Base-by-base conservation (phyloP, 176 grass and related monocot genomes). In the Oryza longistaminata region DNA sequence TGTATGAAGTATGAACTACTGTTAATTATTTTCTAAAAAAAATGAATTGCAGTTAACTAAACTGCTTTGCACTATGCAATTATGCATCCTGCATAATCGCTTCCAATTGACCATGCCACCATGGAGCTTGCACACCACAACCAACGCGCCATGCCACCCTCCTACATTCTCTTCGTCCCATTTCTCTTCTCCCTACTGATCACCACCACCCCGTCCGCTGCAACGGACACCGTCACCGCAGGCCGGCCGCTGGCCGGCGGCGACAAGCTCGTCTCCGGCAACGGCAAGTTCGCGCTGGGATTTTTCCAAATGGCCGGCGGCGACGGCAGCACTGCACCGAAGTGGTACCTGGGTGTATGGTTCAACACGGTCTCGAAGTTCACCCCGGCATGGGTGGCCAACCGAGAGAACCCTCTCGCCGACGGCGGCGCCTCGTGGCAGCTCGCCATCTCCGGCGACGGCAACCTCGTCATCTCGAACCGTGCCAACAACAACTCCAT, bases 361-460 rank as follows among this genome's bases (percentile, higher is more conserved):
- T 87, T 73, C 61, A 81, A 87, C 69, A 68, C 33, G 0, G 49
- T 81, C 27, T 4, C 55, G 10, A 71, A 65, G 40, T 25, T 26
- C 6, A 86, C 76, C 5, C 70, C 64, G 21, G 60, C 72, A 3
- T 81, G 85, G 85, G 70, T 87, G 19, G 85, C 77, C 19, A 87
- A 87, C 46, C 8, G 85, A 39, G 85, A 49, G 8, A 74, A 4
- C 39, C 70, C 77, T 0, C 34, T 81, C 21, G 24, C 42, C 2
- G n/a, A 62, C 53, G 39, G 5, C 16, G 26, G 16, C 50, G 1
- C 34, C 11, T 71, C 14, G 37, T 19, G 42, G 42, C 66, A 37
- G 69, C 55, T 80, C 60, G 27, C 11, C 11, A 80, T 86, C 76
- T 15, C 35, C 19, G 15, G 11, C 11, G 37, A 80, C 31, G 76